These are phyloP conservation scores for Hyaloscypha finlandica DNA, from an alignment of 495 filamentous ascomycete genomes.

Conservation along the genomic window DNA sequence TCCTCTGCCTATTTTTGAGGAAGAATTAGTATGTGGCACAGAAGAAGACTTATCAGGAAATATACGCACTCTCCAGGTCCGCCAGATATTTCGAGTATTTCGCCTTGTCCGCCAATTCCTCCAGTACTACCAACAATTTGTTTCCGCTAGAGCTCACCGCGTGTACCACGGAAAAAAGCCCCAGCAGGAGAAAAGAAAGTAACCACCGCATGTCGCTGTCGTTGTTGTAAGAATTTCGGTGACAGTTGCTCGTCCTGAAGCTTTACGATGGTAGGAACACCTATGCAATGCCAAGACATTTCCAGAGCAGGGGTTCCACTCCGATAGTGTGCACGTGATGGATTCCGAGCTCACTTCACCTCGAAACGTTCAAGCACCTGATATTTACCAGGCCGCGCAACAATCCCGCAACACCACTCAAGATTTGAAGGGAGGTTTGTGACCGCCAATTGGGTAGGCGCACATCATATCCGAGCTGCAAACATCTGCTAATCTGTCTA, in stretches of 20 bases:
- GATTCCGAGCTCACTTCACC: conserved; percentile 29
- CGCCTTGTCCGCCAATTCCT: conserved; percentile 76
- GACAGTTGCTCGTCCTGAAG: conserved; percentile 23
- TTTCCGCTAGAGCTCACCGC: conserved; percentile 79
- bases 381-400: conserved; percentile 5
- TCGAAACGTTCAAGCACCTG: conserved; percentile 14
- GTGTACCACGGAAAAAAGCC: conserved; percentile 64
- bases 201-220: conserved; percentile 69
- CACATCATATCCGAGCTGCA: neutral
- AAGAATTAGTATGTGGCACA: conserved; percentile 19
- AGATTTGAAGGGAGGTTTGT: conserved; percentile 5
- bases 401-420: conserved; percentile 11
- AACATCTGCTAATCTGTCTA: conserved; percentile 11
- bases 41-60: neutral
- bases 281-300: conserved; percentile 38
- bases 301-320: conserved; percentile 16
- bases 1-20: conserved; percentile 64
- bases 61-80: conserved; percentile 70
- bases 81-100: conserved; percentile 80
- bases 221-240: conserved; percentile 32
- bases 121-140: conserved; percentile 82
- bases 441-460: conserved; percentile 24
- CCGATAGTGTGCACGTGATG: conserved; percentile 25
- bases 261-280: conserved; percentile 36
- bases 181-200: conserved; percentile 65